phyloP scores from a whole-genome alignment of 345 rosid genomes.

The Citrus australasica region DNA sequence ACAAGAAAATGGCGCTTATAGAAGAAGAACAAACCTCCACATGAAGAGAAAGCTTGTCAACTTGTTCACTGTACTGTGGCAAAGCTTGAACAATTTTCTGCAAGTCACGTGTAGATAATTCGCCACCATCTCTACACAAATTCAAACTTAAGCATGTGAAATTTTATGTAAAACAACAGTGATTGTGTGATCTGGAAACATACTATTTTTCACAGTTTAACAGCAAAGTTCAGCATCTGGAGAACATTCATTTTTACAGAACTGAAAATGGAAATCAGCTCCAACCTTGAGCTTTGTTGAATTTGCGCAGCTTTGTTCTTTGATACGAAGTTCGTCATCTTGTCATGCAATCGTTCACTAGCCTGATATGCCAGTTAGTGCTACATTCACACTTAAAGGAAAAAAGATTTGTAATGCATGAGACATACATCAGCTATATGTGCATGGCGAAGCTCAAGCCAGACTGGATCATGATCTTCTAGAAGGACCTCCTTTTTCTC shows the following conservation, averaged over 20 bases:
- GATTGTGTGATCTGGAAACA: background rate
- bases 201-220: background rate
- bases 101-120: slow-evolving; percentile 86
- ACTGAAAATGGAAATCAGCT: background rate
- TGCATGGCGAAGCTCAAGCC: slow-evolving; percentile 91
- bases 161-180: background rate
- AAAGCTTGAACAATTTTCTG: slow-evolving; percentile 96
- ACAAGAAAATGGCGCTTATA: background rate
- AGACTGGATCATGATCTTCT: slow-evolving; percentile 84
- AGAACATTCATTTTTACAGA: background rate
- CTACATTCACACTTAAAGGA: slow-evolving; percentile 13
- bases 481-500: slow-evolving; percentile 78
- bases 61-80: slow-evolving; percentile 78
- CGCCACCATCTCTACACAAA: slow-evolving; percentile 62
- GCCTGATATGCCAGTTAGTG: slow-evolving; percentile 50
- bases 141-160: slow-evolving; percentile 14
- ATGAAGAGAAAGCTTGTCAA: slow-evolving; percentile 84
- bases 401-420: slow-evolving; percentile 12
- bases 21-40: slow-evolving; percentile 67
- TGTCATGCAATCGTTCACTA: slow-evolving; percentile 87
- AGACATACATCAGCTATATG: slow-evolving; percentile 88
- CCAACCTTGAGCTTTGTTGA: slow-evolving; percentile 51
- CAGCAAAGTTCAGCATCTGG: slow-evolving; percentile 1
- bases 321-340: slow-evolving; percentile 71
- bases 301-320: slow-evolving; percentile 97